phyloP scores from a whole-genome alignment of 164 flowering plant species.

The Tetrastigma voinierianum region DNA sequence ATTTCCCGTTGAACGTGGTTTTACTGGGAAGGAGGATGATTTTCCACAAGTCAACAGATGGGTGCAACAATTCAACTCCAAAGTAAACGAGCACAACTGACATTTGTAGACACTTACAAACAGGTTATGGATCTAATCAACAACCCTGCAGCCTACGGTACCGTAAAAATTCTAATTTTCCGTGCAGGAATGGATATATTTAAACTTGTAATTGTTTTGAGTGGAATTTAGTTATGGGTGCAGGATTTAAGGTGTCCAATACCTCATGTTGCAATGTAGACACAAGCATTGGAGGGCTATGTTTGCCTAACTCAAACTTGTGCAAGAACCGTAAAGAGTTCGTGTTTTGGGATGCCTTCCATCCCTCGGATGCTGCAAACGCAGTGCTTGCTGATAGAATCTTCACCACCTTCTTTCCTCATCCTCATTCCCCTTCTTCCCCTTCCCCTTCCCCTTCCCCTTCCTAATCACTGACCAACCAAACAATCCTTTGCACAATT shows the following conservation, averaged over 20 bases:
- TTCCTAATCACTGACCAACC: no score
- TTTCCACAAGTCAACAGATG: conserved; percentile 58
- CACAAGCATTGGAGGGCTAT: conserved; percentile 61
- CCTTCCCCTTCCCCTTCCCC: conserved; percentile 28
- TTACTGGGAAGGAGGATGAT: no score
- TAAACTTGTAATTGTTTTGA: background rate
- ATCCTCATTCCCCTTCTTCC: conserved; percentile 25
- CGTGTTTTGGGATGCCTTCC: conserved; percentile 94
- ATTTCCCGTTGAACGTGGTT: no score
- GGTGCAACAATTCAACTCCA: conserved; percentile 54
- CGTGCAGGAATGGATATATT: no score
- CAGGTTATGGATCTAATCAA: conserved; percentile 55
- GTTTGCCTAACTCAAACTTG: conserved; percentile 65
- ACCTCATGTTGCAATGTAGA: conserved; percentile 83
- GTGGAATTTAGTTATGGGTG: background rate
- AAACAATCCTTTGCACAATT: no score
- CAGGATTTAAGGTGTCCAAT: conserved; percentile 74
- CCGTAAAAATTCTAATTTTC: no score
- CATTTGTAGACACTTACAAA: conserved; percentile 55
- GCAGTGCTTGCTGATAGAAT: conserved; percentile 50
- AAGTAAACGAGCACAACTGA: conserved; percentile 34
- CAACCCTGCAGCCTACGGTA: conserved; percentile 59
- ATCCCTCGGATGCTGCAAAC: conserved; percentile 85
- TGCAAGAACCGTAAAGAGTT: conserved; percentile 58
- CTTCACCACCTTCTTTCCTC: conserved; percentile 40